phyloP scores from a whole-genome alignment of 164 flowering plant species.

The Vitis rupestris region DNA sequence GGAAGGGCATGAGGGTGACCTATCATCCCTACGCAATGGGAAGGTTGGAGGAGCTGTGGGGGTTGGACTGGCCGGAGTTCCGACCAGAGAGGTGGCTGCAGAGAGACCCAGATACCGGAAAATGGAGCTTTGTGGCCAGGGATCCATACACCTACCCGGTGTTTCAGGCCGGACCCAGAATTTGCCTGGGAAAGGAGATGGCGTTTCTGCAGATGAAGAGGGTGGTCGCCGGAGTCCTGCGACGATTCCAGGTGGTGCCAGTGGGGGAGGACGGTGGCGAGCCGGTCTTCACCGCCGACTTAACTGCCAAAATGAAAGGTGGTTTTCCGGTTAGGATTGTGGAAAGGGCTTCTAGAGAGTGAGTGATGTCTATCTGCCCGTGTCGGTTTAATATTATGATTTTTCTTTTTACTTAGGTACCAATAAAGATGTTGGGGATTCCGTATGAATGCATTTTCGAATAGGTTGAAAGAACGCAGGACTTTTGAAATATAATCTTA shows the following conservation, averaged over 20 bases:
- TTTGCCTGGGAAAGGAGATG: conserved; percentile 30
- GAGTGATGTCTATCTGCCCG: too few relatives aligned
- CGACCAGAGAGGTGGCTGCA: conserved; percentile 56
- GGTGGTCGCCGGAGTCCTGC: too few relatives aligned
- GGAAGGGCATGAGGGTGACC: conserved; percentile 40
- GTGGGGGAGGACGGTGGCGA: too few relatives aligned
- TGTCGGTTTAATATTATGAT: too few relatives aligned
- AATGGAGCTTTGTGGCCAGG: conserved; percentile 31
- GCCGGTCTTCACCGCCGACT: too few relatives aligned
- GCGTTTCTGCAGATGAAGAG: conserved; percentile 13
- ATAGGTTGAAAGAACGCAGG: too few relatives aligned
- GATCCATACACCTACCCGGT: conserved; percentile 38
- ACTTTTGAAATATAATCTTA: too few relatives aligned
- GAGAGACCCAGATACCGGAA: conserved; percentile 12
- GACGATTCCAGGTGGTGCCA: too few relatives aligned
- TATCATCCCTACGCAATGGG: conserved; percentile 67
- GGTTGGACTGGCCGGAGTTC: conserved; percentile 40
- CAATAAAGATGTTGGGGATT: too few relatives aligned
- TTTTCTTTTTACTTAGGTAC: too few relatives aligned
- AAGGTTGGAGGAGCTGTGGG: conserved; percentile 48
- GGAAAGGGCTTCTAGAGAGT: conserved; percentile 5
- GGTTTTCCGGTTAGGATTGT: conserved; percentile 37
- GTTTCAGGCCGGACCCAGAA: conserved; percentile 37
- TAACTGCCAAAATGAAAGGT: conserved; percentile 31
- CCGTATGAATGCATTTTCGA: too few relatives aligned